Base-by-base conservation (phyloP, 179 eudicot species). In the Heliamphora pulchella region DNA sequence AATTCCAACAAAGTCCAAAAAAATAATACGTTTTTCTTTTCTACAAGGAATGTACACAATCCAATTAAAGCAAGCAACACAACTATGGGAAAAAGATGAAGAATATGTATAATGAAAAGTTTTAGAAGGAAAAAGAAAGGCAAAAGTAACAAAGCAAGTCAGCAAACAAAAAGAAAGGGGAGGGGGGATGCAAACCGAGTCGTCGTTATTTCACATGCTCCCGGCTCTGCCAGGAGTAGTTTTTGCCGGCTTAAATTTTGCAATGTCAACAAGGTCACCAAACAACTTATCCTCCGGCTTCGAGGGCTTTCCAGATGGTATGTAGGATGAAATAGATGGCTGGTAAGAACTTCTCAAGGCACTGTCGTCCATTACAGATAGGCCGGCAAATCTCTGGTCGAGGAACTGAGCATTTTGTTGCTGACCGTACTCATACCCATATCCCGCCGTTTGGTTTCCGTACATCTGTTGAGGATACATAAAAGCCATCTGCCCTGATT, bases 261-360 rank as follows among this genome's bases (percentile, higher is more conserved):
- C 85, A 77, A 96, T 88, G 83, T 87, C 91, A 77, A 96, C 96
- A 63, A 96, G 95, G 82, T 96, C 99, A 7, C 99, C 99, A 64
- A 96, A 96, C 41, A 96, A 84, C 86, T 91, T 96, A 75, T 96
- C 98, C 73, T 96, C 97, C 41, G 89, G 90, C 82, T 91, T 94
- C 14, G 89, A 46, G 70, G 89, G 90, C 89, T 87, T 93, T 81
- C 89, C 89, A 48, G 98, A 83, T 6, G 96, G 96, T 74, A 90
- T 84, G 83, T 89, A 90, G 15, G 96, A 89, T 43, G 91, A 74
- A 84, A 84, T 74, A 14, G 89, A 31, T 55, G 81, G 86, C 80
- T 82, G 86, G 73, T 80, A 82, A 50, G 87, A 83, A 62, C 88
- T 88, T 57, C 85, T 86, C 64, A 84, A 77, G 78, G 81, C 82